Evolutionary conservation across 371 early-diverging fungal genomes (phyloP).

Genomic region (Mortierella sp.): DNA sequence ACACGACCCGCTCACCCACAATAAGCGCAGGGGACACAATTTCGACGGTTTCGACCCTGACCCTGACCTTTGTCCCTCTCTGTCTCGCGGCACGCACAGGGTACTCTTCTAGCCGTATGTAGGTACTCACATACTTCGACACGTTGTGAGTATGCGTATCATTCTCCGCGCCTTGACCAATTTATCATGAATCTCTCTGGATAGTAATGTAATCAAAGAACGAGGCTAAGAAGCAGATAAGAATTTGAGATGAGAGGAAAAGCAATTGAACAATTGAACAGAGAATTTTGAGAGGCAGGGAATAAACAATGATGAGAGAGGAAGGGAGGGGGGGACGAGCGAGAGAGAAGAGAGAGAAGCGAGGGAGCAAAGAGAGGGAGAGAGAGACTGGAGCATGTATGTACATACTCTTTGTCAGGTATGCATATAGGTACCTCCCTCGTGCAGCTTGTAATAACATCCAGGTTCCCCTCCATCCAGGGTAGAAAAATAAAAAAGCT

Average conservation of each 20-base stretch:
- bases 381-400: background rate
- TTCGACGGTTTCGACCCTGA: too few relatives aligned
- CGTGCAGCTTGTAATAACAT: background rate
- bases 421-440: background rate
- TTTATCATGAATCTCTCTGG: background rate
- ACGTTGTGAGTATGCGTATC: background rate
- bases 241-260: background rate
- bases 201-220: background rate
- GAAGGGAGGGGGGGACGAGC: background rate
- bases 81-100: too few relatives aligned
- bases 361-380: background rate
- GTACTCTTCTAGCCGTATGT: background rate
- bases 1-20: too few relatives aligned
- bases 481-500: background rate
- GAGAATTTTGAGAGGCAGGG: background rate
- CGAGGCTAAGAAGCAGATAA: too few relatives aligned
- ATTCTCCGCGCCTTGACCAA: conserved; percentile 4
- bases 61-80: too few relatives aligned
- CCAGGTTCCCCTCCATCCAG: background rate
- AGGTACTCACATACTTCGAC: background rate
- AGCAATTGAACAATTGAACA: background rate
- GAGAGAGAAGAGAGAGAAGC: background rate
- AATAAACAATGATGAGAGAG: background rate
- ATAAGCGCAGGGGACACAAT: background rate
- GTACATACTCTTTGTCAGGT: background rate